These are phyloP conservation scores for Saccharomycopsis babjevae DNA, from an alignment of 805 yeast species.

Conservation along the genomic window DNA sequence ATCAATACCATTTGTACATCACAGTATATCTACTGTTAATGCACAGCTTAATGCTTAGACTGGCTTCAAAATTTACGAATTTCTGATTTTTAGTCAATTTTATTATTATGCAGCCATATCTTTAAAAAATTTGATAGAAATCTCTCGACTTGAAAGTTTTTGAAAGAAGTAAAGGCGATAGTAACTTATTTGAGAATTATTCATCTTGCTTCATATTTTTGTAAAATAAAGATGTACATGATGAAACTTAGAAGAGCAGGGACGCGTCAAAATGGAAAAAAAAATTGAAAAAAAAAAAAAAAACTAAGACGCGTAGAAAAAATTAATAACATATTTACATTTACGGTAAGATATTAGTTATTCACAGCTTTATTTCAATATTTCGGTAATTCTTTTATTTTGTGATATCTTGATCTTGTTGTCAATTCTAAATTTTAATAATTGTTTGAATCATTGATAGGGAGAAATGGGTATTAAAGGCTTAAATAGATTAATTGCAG, in stretches of 20 bases:
- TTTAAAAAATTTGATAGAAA: no score
- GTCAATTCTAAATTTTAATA: neutral
- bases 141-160: no score
- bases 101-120: no score
- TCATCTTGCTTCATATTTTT: no score
- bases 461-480: conserved; percentile 39
- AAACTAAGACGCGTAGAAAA: neutral
- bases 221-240: no score
- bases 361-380: neutral
- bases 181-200: no score
- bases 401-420: neutral
- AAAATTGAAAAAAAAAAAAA: neutral
- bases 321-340: neutral
- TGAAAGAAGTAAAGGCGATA: no score
- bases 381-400: neutral
- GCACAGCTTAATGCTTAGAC: no score
- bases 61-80: no score
- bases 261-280: neutral
- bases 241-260: neutral
- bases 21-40: no score
- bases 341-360: neutral
- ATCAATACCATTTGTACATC: no score
- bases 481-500: conserved; percentile 74
- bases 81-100: no score
- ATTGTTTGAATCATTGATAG: neutral